These are phyloP conservation scores for Musa troglodytarum DNA, from an alignment of 176 grass and related monocot species.

Conservation along the genomic window DNA sequence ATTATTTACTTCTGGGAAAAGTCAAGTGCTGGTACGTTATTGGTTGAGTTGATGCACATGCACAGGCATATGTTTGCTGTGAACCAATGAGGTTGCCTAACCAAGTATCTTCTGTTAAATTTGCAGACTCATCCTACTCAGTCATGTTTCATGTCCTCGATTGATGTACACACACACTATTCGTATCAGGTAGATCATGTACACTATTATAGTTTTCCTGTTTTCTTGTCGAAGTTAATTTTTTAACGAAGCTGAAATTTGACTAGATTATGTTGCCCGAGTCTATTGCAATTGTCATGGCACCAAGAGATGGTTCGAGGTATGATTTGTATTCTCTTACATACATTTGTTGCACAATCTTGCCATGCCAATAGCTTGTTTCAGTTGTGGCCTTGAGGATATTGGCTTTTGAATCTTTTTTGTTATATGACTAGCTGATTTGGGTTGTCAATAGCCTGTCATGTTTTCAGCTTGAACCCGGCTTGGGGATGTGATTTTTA, in stretches of 20 bases:
- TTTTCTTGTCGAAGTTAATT: background rate
- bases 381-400: background rate
- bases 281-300: slow-evolving; percentile 60
- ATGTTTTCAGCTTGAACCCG: background rate
- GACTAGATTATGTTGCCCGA: slow-evolving; percentile 49
- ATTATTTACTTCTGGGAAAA: too few species aligned
- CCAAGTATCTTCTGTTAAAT: slow-evolving; percentile 3
- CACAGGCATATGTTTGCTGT: background rate
- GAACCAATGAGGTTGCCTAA: background rate
- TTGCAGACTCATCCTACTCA: slow-evolving; percentile 49
- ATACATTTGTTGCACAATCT: background rate
- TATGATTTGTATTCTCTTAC: slow-evolving; percentile 2
- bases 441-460: too few species aligned
- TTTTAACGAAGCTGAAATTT: slow-evolving; percentile 1
- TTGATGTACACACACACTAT: slow-evolving; percentile 52
- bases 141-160: slow-evolving; percentile 55
- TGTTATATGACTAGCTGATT: too few species aligned
- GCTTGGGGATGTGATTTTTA: background rate
- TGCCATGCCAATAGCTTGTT: background rate
- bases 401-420: background rate
- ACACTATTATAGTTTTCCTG: background rate
- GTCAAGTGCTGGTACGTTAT: too few species aligned
- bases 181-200: slow-evolving; percentile 36
- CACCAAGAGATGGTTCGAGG: slow-evolving; percentile 42
- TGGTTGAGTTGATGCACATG: background rate